Evolutionary conservation across 768 basidiomycete genomes (phyloP).

Genomic region (Dentipellis fragilis): DNA sequence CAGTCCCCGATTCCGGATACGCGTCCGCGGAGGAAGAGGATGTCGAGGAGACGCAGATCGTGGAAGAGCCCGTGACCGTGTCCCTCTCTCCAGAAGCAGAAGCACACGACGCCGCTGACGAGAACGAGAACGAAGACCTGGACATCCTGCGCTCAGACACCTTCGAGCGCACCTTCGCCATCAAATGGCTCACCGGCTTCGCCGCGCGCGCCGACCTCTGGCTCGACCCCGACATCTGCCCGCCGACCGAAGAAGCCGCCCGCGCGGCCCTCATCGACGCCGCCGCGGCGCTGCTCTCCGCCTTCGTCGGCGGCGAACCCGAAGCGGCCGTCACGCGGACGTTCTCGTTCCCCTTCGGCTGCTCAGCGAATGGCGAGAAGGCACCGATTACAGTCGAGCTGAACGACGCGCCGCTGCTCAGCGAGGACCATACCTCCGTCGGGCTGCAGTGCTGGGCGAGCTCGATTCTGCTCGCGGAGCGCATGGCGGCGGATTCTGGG

Average conservation of each 20-base stretch:
- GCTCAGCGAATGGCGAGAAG: not conserved
- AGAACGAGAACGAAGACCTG: conserved; percentile 20
- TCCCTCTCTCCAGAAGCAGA: not conserved
- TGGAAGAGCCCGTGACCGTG: not conserved
- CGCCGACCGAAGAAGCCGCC: conserved; percentile 26
- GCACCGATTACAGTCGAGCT: conserved; percentile 38
- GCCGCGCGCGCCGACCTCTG: conserved; percentile 51
- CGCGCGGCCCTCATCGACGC: conserved; percentile 41
- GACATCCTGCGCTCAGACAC: conserved; percentile 49
- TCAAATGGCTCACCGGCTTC: conserved; percentile 69
- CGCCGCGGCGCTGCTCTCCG: conserved; percentile 46
- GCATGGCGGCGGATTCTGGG: conserved; percentile 41
- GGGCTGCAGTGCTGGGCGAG: conserved; percentile 84
- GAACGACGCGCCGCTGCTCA: conserved; percentile 58
- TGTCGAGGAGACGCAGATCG: conserved; percentile 6
- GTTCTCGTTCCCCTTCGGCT: conserved; percentile 34
- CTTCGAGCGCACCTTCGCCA: conserved; percentile 56
- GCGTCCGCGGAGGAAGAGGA: conserved; percentile 41
- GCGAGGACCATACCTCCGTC: conserved; percentile 65
- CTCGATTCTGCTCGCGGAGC: conserved; percentile 59
- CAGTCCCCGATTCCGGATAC: conserved; percentile 66
- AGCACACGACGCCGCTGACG: conserved; percentile 1
- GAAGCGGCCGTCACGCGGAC: conserved; percentile 37
- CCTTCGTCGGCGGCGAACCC: conserved; percentile 35
- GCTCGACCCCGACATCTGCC: conserved; percentile 15